A percentile compares a stretch with the other conserved stretches of the same genome.
Conservation (phyloP, 2,329 filamentous ascomycete genomes). For the Mycosphaerella sp. region DNA sequence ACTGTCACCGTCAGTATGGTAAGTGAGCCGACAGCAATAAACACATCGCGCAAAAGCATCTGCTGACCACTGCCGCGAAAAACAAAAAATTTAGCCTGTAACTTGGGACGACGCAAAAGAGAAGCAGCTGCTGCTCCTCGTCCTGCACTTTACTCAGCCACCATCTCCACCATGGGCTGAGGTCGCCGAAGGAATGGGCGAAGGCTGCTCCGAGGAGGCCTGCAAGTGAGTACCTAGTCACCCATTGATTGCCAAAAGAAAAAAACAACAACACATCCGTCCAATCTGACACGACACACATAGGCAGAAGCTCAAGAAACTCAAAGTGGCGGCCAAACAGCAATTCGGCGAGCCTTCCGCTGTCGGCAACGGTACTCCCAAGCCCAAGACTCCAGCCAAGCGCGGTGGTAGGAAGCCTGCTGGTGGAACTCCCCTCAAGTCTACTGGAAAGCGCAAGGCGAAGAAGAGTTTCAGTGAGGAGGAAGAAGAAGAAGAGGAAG, state of each 20-base stretch:
- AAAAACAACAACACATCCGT: neutral
- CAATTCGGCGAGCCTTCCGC: conserved; percentile 2
- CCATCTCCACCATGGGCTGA: conserved; percentile 14
- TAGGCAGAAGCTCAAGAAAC: conserved; percentile 10
- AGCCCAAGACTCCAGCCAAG: conserved; percentile 1
- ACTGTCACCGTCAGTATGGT: neutral
- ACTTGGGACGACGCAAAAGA: conserved; percentile 12
- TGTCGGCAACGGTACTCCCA: neutral
- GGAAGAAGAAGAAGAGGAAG: neutral
- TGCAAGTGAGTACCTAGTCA: neutral
- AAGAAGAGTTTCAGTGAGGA: neutral
- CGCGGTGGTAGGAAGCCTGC: neutral
- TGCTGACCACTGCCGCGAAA: neutral
- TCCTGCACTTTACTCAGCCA: conserved; percentile 10
- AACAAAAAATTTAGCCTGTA: conserved; percentile 3
- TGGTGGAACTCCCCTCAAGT: neutral
- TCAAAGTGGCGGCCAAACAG: neutral
- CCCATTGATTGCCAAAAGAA: neutral
- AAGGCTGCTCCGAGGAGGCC: conserved; percentile 3
- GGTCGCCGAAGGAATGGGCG: conserved; percentile 5
- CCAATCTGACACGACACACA: neutral
- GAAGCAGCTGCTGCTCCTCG: conserved; percentile 11
- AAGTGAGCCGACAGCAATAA: neutral
- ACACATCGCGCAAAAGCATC: too few species aligned
- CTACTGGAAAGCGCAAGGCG: neutral